Base-by-base conservation (phyloP, 192 early-diverging fungal species). In the Umbelopsis sp. region DNA sequence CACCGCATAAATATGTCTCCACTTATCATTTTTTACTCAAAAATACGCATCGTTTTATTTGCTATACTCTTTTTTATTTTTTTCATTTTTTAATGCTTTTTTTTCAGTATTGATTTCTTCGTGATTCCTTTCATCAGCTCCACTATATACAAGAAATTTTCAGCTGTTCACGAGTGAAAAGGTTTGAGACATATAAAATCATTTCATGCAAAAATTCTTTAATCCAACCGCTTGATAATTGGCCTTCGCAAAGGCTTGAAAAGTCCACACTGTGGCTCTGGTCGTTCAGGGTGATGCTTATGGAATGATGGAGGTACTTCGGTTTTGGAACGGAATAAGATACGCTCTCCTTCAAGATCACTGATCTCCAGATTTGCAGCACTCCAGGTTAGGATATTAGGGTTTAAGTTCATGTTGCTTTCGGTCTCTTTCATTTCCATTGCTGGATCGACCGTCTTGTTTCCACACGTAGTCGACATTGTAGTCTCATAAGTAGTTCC, bases 401-500 rank as follows among this genome's bases (percentile, higher is more conserved):
- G 56, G 16, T 9, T 49, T 0, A 16, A 12, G 47, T 4, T 49
- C 47, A 49, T 7, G 16, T 7, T 49, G 16, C n/a, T 20, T 5
- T 49, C 47, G 47, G 12, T 26, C 31, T 62, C 56, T 32, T 62
- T 62, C 56, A 62, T 62, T 26, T 62, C 56, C 56, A 62, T 32
- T 2, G 56, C 56, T 62, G 56, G 56, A 34, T 62, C 56, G 1
- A 62, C 56, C 10, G 56, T 62, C 26, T 62, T 62, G 56, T 62
- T 62, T 6, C 56, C 56, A 62, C 56, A 62, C 5, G 31, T 36
- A 3, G 20, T 34, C 14, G 56, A 62, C 56, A 29, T 24, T 29
- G 53, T 52, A 11, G 53, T 52, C 17, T 71, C 69, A 44, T 52
- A 71, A 10, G 49, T 52, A 9, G 50, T 71, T 36, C 69, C 69